These are phyloP conservation scores for Elongisporangium anandrum DNA, from an alignment of 352 stramenopile genomes.

Conservation along the genomic window DNA sequence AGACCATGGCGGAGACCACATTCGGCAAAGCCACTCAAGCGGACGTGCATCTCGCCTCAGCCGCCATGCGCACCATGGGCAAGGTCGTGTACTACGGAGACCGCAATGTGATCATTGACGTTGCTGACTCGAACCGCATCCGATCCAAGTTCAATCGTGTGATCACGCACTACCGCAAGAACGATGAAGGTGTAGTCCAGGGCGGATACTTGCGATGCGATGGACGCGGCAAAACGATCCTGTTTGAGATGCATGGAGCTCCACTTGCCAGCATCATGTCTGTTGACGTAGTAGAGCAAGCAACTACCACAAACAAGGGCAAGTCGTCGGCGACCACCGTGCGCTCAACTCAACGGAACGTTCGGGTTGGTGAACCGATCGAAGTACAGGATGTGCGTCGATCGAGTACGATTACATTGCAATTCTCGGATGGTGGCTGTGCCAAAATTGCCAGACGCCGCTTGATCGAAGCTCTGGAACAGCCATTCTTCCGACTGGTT, in stretches of 20 bases:
- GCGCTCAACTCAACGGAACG: constrained; percentile 14
- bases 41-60: constrained; percentile 42
- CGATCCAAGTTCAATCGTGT: constrained; percentile 83
- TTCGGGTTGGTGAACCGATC: constrained; percentile 34
- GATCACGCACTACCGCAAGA: constrained; percentile 77
- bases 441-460: constrained; percentile 43
- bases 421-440: constrained; percentile 52
- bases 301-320: constrained; percentile 2
- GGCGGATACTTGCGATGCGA: constrained; percentile 74
- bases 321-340: background rate
- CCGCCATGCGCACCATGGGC: constrained; percentile 50
- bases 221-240: constrained; percentile 61
- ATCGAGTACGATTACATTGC: constrained; percentile 42
- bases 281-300: constrained; percentile 34
- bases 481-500: constrained; percentile 53
- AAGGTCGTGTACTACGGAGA: constrained; percentile 81
- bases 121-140: constrained; percentile 76
- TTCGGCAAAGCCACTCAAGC: constrained; percentile 58
- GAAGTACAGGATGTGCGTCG: constrained; percentile 36
- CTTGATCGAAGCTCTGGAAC: constrained; percentile 34
- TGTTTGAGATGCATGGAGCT: constrained; percentile 67
- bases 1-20: constrained; percentile 61
- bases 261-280: constrained; percentile 43
- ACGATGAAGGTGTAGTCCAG: constrained; percentile 45
- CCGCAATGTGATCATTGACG: constrained; percentile 71